Evolutionary conservation across 805 yeast genomes (phyloP), one percentile per base, ranked within the genome.

Genomic region (Yamadazyma olivae): DNA sequence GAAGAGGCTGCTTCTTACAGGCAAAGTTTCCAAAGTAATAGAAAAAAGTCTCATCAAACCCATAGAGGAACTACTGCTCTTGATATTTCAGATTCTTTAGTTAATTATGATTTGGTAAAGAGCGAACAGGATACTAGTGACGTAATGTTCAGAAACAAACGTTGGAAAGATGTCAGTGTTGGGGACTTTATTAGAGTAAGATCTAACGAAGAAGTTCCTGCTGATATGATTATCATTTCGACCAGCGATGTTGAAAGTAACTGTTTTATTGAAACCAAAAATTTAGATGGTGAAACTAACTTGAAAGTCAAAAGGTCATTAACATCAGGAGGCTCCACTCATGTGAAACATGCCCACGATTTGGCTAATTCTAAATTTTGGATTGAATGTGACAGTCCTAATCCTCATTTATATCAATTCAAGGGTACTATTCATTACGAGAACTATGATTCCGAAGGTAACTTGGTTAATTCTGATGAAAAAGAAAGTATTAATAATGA

Each of bases 261-360:
- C 33, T 83, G 90, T 59, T 84, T 78, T 47, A 77, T 84, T 20
- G 95, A 84, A 57, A 85, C 95, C 0, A 84, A 83, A 51, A 84
- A 84, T 57, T 68, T 85, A 46, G 95, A 85, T 59, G 95, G 95
- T 58, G 95, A 84, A 57, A 81, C 91, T 3, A 84, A 81, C 52
- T 68, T 84, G 54, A 85, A 84, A 53, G 64, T 67, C 17, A 75
- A 79, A 40, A 66, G 64, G 20, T 65, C 83, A 5, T 52, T 85
- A 22, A 64, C 65, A 12, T 68, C 79, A 45, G 83, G 87, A 10
- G 61, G 67, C 6, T 61, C 68, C 2, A 38, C 47, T 12, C 59
- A 53, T 33, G 54, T 84, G 27, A 70, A 67, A 30, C 81, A 72
- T 44, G 70, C 86, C 2, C 56, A 61, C 17, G 90, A 83, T 48